phyloP scores from a whole-genome alignment of 768 basidiomycete genomes.

The Panaeolus cyanescens region DNA sequence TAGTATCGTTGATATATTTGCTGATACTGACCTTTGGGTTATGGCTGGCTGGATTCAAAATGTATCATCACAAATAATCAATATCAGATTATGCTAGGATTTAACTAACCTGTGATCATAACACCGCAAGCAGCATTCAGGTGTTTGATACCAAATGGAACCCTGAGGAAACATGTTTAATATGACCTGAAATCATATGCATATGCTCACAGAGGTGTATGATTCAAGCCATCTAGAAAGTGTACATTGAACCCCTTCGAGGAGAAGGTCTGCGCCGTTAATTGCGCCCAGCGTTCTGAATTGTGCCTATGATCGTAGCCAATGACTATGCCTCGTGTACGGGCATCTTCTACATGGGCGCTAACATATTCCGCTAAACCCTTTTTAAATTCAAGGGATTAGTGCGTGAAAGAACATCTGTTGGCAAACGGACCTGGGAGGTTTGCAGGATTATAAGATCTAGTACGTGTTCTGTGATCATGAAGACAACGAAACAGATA shows the following conservation, averaged over 20 bases:
- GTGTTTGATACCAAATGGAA: constrained; percentile 74
- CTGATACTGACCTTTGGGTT: constrained; percentile 71
- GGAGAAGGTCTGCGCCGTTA: constrained; percentile 75
- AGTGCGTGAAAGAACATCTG: neutral
- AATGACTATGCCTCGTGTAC: constrained; percentile 70
- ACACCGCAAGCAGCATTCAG: constrained; percentile 78
- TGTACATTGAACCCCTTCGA: constrained; percentile 67
- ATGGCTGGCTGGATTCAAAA: constrained; percentile 61
- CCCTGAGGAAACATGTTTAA: constrained; percentile 41
- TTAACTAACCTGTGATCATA: constrained; percentile 83
- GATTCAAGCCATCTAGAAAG: constrained; percentile 68
- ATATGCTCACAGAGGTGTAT: constrained; percentile 72
- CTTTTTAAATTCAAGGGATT: constrained; percentile 33
- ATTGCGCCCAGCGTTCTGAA: constrained; percentile 73
- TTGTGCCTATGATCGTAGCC: constrained; percentile 88
- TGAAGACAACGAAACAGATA: neutral
- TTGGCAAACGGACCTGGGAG: constrained; percentile 58
- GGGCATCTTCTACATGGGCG: constrained; percentile 51
- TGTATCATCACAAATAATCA: too few species aligned
- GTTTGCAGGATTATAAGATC: constrained; percentile 80
- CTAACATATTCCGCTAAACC: constrained; percentile 77
- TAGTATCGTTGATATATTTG: neutral
- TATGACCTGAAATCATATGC: neutral
- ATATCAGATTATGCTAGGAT: neutral
- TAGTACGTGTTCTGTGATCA: constrained; percentile 14